Conservation (phyloP, 2,329 filamentous ascomycete genomes). For the Zasmidium angulare region DNA sequence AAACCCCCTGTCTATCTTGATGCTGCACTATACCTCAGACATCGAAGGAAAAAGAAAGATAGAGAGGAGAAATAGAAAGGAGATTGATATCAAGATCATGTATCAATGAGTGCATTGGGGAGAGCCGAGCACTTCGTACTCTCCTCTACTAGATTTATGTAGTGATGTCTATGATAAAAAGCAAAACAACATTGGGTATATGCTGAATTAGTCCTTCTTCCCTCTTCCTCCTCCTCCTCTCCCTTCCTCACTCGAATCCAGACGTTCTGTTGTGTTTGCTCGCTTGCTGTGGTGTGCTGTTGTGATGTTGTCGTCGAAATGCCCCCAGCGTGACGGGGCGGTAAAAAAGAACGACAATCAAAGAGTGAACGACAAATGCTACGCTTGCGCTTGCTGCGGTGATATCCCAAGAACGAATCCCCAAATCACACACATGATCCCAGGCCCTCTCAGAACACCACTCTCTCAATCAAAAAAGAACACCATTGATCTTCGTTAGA, state of each 20-base stretch:
- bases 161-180: neutral
- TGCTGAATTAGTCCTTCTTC: constrained; percentile 4
- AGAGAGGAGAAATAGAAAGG: too few relatives aligned
- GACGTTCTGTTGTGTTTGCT: neutral
- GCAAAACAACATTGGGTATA: constrained; percentile 12
- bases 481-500: constrained; percentile 19
- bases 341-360: neutral
- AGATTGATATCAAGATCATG: neutral
- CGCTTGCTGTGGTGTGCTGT: neutral
- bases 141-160: constrained; percentile 19
- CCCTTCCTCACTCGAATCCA: neutral
- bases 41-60: too few relatives aligned
- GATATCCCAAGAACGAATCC: constrained; percentile 3
- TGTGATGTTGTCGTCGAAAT: neutral
- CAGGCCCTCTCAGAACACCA: too few relatives aligned
- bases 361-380: neutral
- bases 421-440: neutral
- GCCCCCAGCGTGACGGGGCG: neutral
- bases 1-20: neutral
- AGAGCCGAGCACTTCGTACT: constrained; percentile 23
- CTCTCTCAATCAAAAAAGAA: neutral
- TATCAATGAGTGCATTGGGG: constrained; percentile 13
- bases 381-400: constrained; percentile 1
- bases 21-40: too few relatives aligned
- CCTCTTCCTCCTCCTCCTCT: neutral